These are phyloP conservation scores for Ophiocordyceps polyrhachis-furcata DNA, from an alignment of 2,329 filamentous ascomycete species.

Conservation along the genomic window DNA sequence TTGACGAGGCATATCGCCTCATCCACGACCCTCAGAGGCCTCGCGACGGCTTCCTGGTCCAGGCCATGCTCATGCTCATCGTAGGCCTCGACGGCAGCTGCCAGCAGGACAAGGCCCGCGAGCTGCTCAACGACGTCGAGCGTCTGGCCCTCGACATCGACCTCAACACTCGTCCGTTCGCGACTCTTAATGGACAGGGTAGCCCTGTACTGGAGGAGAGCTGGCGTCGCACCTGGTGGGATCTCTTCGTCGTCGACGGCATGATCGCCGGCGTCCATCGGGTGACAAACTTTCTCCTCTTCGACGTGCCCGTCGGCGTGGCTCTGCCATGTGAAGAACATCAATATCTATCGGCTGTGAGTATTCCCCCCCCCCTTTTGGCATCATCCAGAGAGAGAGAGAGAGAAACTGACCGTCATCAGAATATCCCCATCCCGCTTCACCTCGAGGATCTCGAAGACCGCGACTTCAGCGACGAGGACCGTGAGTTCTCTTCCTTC, in stretches of 20 bases:
- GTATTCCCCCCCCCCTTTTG: slow-evolving; percentile 9
- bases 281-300: slow-evolving; percentile 50
- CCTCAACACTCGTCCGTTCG: slow-evolving; percentile 52
- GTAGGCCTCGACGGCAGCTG: slow-evolving; percentile 63
- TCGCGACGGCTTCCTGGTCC: slow-evolving; percentile 47
- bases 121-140: slow-evolving; percentile 49
- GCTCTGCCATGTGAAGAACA: slow-evolving; percentile 66
- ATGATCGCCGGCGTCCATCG: slow-evolving; percentile 68
- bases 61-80: slow-evolving; percentile 59
- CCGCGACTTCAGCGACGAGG: slow-evolving; percentile 50
- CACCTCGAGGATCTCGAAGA: slow-evolving; percentile 62
- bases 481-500: slow-evolving; percentile 62
- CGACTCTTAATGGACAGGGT: slow-evolving; percentile 41
- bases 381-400: neutral
- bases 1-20: slow-evolving; percentile 38
- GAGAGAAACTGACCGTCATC: neutral
- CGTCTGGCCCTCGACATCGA: slow-evolving; percentile 57
- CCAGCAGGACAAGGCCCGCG: slow-evolving; percentile 47
- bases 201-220: slow-evolving; percentile 60
- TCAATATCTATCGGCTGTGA: slow-evolving; percentile 43
- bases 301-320: slow-evolving; percentile 47
- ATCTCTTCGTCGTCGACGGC: slow-evolving; percentile 59
- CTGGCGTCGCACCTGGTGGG: slow-evolving; percentile 86
- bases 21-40: slow-evolving; percentile 26
- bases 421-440: slow-evolving; percentile 39